phyloP scores from a whole-genome alignment of 805 yeast species.

The Clavispora santaluciae region DNA sequence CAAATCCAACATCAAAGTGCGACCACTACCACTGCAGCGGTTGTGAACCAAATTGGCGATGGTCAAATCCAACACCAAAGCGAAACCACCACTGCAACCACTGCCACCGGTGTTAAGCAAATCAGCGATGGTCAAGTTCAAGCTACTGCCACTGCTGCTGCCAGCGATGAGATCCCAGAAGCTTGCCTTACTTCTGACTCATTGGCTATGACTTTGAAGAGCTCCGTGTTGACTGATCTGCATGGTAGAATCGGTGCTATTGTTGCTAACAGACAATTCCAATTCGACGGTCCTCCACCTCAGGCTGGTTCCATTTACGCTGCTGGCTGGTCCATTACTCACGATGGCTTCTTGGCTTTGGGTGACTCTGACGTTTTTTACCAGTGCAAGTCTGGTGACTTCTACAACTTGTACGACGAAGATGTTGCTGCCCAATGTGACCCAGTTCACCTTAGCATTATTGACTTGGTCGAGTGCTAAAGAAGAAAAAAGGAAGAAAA shows the following conservation, averaged over 20 bases:
- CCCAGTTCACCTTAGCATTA: conserved; percentile 55
- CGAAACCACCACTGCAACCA: conserved; percentile 4
- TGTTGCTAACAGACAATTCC: conserved; percentile 79
- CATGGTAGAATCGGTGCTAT: conserved; percentile 70
- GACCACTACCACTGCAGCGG: conserved; percentile 16
- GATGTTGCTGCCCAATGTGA: conserved; percentile 57
- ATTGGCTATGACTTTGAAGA: conserved; percentile 51
- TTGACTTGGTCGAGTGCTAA: conserved; percentile 55
- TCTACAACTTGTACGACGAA: conserved; percentile 74
- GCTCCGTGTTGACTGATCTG: conserved; percentile 50
- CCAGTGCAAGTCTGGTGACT: conserved; percentile 71
- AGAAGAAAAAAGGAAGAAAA: background rate
- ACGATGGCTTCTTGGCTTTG: conserved; percentile 57
- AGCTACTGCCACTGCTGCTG: conserved; percentile 18
- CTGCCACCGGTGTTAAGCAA: conserved; percentile 21
- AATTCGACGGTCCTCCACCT: conserved; percentile 77
- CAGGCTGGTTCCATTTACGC: conserved; percentile 45
- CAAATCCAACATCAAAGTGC: conserved; percentile 23
- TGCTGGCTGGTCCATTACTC: conserved; percentile 38
- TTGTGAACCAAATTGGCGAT: conserved; percentile 25
- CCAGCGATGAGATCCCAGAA: conserved; percentile 13
- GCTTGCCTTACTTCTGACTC: conserved; percentile 28
- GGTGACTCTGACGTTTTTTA: conserved; percentile 60
- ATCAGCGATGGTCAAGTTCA: conserved; percentile 31
- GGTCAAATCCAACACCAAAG: conserved; percentile 32